phyloP scores from a whole-genome alignment of 2,329 filamentous ascomycete species.

The Venturia nashicola region DNA sequence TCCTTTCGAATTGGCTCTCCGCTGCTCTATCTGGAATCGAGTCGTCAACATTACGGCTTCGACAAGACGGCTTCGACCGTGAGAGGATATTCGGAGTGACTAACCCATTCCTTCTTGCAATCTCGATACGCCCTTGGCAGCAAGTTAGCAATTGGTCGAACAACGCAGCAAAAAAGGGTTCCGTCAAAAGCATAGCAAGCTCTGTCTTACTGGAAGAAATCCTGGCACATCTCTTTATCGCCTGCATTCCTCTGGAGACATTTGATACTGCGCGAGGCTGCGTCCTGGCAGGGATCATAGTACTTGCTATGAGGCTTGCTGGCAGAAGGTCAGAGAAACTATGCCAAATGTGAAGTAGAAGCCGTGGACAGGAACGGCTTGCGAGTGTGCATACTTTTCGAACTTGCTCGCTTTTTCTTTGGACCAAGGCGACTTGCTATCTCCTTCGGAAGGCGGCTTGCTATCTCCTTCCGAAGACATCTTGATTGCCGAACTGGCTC shows the following conservation, averaged over 20 bases:
- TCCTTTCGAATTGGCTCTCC: background rate
- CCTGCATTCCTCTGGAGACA: slow-evolving; percentile 83
- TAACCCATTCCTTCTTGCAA: slow-evolving; percentile 90
- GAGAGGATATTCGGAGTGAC: slow-evolving; percentile 17
- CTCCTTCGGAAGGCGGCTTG: background rate
- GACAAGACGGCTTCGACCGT: background rate
- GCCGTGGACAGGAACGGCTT: background rate
- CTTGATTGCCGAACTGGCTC: background rate
- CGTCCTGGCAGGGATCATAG: slow-evolving; percentile 91
- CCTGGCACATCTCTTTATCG: slow-evolving; percentile 77
- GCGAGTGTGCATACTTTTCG: slow-evolving; percentile 7
- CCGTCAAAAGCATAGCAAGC: slow-evolving; percentile 19
- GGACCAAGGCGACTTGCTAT: slow-evolving; percentile 9
- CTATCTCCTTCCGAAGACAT: background rate
- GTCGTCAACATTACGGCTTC: background rate
- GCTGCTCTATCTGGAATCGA: background rate
- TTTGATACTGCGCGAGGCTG: slow-evolving; percentile 69
- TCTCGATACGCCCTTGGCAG: slow-evolving; percentile 71
- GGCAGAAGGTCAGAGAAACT: slow-evolving; percentile 10
- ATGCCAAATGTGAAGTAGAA: background rate
- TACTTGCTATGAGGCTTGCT: slow-evolving; percentile 86
- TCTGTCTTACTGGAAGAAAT: slow-evolving; percentile 79
- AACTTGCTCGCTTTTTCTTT: slow-evolving; percentile 9
- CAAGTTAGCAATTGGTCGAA: background rate
- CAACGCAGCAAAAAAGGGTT: background rate